A percentile compares a stretch with the other conserved stretches of the same genome.
Evolutionary conservation across 1,139 yeast genomes (phyloP).

Genomic region (Candida sp.): DNA sequence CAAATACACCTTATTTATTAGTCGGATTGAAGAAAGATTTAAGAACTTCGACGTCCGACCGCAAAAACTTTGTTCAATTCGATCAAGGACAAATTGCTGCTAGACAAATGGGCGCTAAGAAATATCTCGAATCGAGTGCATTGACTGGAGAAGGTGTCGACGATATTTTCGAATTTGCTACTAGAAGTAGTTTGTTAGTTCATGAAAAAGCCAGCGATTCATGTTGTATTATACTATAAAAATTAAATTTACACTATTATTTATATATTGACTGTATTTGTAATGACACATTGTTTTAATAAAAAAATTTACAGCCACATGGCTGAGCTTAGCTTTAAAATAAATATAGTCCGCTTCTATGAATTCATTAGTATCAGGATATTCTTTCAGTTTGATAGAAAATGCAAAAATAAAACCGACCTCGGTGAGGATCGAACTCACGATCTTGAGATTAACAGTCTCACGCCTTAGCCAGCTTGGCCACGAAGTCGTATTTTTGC

Average conservation of each 20-base stretch:
- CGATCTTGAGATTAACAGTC: slow-evolving; percentile 43
- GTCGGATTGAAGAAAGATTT: slow-evolving; percentile 74
- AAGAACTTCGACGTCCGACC: slow-evolving; percentile 32
- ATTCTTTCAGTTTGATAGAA: too few relatives aligned
- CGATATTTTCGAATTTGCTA: slow-evolving; percentile 74
- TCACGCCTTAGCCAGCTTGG: slow-evolving; percentile 43
- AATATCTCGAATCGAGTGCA: slow-evolving; percentile 71
- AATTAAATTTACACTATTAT: not conserved
- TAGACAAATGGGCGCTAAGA: slow-evolving; percentile 63
- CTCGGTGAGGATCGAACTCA: slow-evolving; percentile 40
- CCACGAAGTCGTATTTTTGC: slow-evolving; percentile 28
- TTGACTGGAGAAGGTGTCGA: slow-evolving; percentile 82
- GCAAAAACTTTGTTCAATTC: slow-evolving; percentile 42
- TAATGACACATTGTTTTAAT: too few relatives aligned
- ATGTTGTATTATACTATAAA: slow-evolving; percentile 34
- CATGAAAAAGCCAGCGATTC: slow-evolving; percentile 23
- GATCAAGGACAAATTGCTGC: slow-evolving; percentile 62
- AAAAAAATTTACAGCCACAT: too few relatives aligned
- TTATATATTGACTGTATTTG: too few relatives aligned
- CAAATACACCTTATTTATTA: slow-evolving; percentile 59
- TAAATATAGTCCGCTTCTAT: too few relatives aligned
- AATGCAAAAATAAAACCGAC: slow-evolving; percentile 12
- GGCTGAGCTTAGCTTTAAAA: too few relatives aligned
- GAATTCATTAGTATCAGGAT: too few relatives aligned
- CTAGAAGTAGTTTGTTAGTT: slow-evolving; percentile 58